Conservation (phyloP, 228 moss, liverwort and hornwort genomes). For the Sphagnum fallax region DNA sequence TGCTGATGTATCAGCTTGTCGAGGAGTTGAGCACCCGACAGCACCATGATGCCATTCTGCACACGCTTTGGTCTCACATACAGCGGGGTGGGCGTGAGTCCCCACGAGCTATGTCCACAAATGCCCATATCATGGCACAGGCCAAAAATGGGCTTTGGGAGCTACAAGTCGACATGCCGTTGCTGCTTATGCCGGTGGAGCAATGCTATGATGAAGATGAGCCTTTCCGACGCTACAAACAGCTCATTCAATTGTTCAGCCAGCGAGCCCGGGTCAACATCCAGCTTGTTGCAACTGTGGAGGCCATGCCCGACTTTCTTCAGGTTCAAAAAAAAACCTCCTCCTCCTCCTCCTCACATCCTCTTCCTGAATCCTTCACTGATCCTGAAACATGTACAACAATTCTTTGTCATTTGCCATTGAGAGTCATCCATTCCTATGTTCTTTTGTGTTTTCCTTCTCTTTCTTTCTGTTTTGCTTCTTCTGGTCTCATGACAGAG, state of each 20-base stretch:
- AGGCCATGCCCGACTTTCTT: slow-evolving; percentile 25
- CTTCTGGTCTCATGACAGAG: no score
- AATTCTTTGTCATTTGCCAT: no score
- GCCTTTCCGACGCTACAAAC: slow-evolving; percentile 39
- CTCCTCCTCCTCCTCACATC: no score
- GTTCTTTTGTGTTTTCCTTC: no score
- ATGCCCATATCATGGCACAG: slow-evolving; percentile 28
- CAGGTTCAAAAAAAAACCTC: slow-evolving; percentile 10
- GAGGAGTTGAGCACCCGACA: slow-evolving; percentile 56
- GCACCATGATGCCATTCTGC: slow-evolving; percentile 44
- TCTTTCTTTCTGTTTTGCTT: no score
- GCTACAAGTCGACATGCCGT: slow-evolving; percentile 38
- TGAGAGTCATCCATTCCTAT: no score
- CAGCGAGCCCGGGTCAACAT: slow-evolving; percentile 45
- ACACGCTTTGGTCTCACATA: slow-evolving; percentile 42
- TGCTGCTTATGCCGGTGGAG: slow-evolving; percentile 47
- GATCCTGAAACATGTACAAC: no score
- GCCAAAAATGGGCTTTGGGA: slow-evolving; percentile 51
- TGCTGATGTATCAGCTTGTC: slow-evolving; percentile 43
- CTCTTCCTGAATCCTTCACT: no score
- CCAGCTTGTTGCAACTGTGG: slow-evolving; percentile 38
- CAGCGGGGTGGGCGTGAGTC: slow-evolving; percentile 27
- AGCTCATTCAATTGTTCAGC: slow-evolving; percentile 24
- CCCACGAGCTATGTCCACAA: slow-evolving; percentile 13
- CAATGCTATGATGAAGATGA: slow-evolving; percentile 38